A percentile compares a stretch with the other conserved stretches of the same genome.
These are phyloP conservation scores for Leccinum longicurvipes DNA, from an alignment of 768 basidiomycete species.

Conservation along the genomic window DNA sequence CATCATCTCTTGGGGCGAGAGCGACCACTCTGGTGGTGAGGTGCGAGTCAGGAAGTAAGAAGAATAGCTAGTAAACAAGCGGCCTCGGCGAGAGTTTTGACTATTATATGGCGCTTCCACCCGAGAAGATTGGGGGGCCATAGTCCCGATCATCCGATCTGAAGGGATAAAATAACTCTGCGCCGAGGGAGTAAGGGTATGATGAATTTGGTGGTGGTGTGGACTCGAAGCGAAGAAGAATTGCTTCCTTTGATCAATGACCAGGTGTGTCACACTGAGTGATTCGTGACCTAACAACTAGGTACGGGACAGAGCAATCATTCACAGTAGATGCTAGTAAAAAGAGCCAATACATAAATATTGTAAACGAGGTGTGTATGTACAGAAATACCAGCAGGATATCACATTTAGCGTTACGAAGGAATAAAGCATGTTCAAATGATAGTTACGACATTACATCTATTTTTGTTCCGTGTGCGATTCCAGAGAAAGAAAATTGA, in stretches of 20 bases:
- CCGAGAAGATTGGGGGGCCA: too few species aligned
- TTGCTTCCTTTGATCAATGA: neutral
- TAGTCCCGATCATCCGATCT: neutral
- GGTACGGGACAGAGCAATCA: too few species aligned
- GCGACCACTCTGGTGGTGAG: neutral
- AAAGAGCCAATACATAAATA: too few species aligned
- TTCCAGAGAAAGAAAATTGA: neutral
- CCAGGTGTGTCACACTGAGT: too few species aligned
- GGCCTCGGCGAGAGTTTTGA: neutral
- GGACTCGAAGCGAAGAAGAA: neutral
- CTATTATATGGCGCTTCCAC: too few species aligned
- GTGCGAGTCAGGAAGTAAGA: neutral
- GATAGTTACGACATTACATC: too few species aligned
- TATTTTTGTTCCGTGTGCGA: neutral
- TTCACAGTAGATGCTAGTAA: too few species aligned
- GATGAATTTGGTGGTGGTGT: neutral
- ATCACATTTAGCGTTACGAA: neutral
- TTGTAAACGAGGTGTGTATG: too few species aligned
- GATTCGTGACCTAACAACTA: too few species aligned
- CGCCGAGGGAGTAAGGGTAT: neutral
- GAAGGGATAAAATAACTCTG: neutral
- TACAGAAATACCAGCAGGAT: neutral
- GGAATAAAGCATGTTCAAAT: too few species aligned
- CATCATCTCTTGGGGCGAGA: neutral
- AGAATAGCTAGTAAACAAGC: neutral